These are phyloP conservation scores for Paecilomyces formosus DNA, from an alignment of 2,329 filamentous ascomycete species.

Conservation along the genomic window DNA sequence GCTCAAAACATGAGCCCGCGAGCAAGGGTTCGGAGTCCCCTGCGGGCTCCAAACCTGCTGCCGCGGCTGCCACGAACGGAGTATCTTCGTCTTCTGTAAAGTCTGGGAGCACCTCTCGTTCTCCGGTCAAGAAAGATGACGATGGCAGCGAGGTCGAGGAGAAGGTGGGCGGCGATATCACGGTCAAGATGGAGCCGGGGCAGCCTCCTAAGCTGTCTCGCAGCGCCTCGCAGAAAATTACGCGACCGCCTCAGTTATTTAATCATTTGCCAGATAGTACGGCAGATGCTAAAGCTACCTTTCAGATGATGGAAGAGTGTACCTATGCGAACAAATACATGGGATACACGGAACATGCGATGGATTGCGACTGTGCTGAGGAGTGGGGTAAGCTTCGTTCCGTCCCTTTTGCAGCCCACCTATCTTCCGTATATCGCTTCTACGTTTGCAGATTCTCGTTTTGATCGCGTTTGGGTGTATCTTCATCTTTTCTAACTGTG, in stretches of 20 bases:
- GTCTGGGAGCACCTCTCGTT: conserved; percentile 15
- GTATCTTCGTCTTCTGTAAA: conserved; percentile 12
- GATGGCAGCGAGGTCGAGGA: conserved; percentile 41
- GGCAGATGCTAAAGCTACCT: conserved; percentile 64
- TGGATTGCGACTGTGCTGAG: conserved; percentile 92
- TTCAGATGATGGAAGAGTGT: conserved; percentile 76
- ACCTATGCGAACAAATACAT: conserved; percentile 87
- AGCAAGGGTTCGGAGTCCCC: conserved; percentile 6
- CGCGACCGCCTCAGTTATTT: conserved; percentile 60
- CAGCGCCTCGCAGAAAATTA: conserved; percentile 63
- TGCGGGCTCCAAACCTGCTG: background rate
- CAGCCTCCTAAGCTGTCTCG: conserved; percentile 66
- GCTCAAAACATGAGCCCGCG: conserved; percentile 6
- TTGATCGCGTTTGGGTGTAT: conserved; percentile 5
- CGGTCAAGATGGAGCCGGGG: conserved; percentile 56
- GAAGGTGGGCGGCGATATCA: conserved; percentile 53
- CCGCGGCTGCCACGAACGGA: conserved; percentile 5
- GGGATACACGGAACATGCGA: conserved; percentile 81
- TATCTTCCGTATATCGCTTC: background rate
- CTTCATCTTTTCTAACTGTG: conserved; percentile 4
- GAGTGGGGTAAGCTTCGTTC: conserved; percentile 71
- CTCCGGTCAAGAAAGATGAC: conserved; percentile 23
- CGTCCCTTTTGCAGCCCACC: background rate
- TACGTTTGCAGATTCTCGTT: conserved; percentile 1
- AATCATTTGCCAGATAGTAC: conserved; percentile 71